Percentiles rank a stretch among this genome's conserved stretches.
These are phyloP conservation scores for Saccharomyces uvarum DNA, from an alignment of 1,139 yeast species.

Conservation along the genomic window DNA sequence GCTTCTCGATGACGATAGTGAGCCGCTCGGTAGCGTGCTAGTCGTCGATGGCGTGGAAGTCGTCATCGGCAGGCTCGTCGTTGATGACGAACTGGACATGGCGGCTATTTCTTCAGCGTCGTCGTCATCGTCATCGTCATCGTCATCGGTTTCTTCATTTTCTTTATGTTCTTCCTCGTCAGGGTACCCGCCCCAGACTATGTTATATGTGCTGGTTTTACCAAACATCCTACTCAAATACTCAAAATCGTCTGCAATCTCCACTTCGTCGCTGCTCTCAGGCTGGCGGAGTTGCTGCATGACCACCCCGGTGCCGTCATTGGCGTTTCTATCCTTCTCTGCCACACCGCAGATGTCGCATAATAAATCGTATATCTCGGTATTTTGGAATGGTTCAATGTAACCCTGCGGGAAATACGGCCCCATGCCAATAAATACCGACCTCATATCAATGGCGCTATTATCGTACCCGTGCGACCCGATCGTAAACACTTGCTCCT, in stretches of 20 bases:
- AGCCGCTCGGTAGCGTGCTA: neutral
- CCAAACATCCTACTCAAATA: slow-evolving; percentile 10
- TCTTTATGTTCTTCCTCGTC: slow-evolving; percentile 4
- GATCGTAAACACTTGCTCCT: slow-evolving; percentile 22
- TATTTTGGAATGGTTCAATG: slow-evolving; percentile 61
- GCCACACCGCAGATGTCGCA: slow-evolving; percentile 57
- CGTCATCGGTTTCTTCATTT: no score
- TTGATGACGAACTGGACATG: neutral
- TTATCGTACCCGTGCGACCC: slow-evolving; percentile 86
- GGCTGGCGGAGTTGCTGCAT: neutral
- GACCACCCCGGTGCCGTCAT: slow-evolving; percentile 1
- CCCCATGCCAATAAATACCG: slow-evolving; percentile 71
- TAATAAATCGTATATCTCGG: slow-evolving; percentile 64
- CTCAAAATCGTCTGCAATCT: slow-evolving; percentile 9
- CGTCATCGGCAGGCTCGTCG: slow-evolving; percentile 10
- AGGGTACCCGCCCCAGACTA: slow-evolving; percentile 18
- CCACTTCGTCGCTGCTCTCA: neutral
- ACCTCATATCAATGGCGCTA: slow-evolving; percentile 71
- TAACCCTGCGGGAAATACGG: slow-evolving; percentile 53
- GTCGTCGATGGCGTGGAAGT: neutral
- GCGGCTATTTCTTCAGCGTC: slow-evolving; percentile 8
- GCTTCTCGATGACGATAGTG: neutral
- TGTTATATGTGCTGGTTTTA: slow-evolving; percentile 17
- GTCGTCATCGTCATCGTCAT: slow-evolving; percentile 14
- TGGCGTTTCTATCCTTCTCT: slow-evolving; percentile 7